A percentile compares a stretch with the other conserved stretches of the same genome.
phyloP scores from a whole-genome alignment of 306 rosid genomes.

The Crataegus laevigata region DNA sequence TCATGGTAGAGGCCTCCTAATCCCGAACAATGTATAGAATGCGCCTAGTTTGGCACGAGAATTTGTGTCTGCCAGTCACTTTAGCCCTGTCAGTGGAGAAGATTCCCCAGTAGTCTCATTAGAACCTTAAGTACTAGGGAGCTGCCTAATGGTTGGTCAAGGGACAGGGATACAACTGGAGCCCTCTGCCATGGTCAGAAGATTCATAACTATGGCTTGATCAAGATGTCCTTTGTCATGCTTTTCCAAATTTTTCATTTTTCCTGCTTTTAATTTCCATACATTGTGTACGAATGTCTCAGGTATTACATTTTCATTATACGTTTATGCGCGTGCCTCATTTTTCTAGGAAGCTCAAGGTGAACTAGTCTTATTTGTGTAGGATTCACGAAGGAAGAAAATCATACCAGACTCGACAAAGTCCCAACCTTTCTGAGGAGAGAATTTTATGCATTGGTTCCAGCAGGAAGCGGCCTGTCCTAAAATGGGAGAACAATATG shows the following conservation, averaged over 20 bases:
- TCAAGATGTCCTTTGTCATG: background rate
- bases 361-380: slow-evolving; percentile 30
- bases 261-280: background rate
- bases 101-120: background rate
- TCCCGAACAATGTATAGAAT: background rate
- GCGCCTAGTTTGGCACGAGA: background rate
- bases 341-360: background rate
- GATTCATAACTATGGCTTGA: background rate
- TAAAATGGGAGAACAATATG: slow-evolving; percentile 91
- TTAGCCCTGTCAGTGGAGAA: background rate
- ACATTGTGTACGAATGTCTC: background rate
- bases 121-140: background rate
- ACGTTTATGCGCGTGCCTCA: background rate
- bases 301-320: background rate
- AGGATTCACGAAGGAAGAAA: slow-evolving; percentile 74
- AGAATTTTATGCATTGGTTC: slow-evolving; percentile 74
- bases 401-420: slow-evolving; percentile 61
- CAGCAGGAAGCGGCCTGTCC: slow-evolving; percentile 75
- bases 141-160: background rate
- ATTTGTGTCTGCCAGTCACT: background rate
- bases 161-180: background rate
- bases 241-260: background rate
- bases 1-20: background rate
- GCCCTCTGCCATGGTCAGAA: background rate
- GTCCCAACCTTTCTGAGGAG: slow-evolving; percentile 50